A percentile compares a stretch with the other conserved stretches of the same genome.
phyloP scores from a whole-genome alignment of 345 rosid species.

The Erucastrum elatum region DNA sequence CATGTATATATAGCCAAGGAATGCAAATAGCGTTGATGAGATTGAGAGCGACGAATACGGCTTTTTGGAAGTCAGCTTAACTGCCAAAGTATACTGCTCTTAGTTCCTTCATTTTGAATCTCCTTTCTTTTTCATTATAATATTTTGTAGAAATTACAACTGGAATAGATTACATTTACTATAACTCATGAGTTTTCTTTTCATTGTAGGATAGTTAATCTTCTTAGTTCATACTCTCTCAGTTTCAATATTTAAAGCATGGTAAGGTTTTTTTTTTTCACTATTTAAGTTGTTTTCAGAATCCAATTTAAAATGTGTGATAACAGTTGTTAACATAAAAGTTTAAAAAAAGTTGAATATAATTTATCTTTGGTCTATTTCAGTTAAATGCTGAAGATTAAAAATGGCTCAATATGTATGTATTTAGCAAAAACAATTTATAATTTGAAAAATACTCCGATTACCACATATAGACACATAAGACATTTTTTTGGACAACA shows the following conservation, averaged over 20 bases:
- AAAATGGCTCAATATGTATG: too few species aligned
- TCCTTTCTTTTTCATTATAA: not conserved
- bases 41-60: conserved; percentile 26
- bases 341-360: too few species aligned
- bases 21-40: conserved; percentile 1
- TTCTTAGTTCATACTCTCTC: not conserved
- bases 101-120: conserved; percentile 5
- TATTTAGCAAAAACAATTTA: too few species aligned
- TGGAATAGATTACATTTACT: not conserved
- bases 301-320: too few species aligned
- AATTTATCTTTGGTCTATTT: too few species aligned
- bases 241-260: too few species aligned
- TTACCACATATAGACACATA: not conserved
- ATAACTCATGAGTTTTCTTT: not conserved
- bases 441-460: too few species aligned
- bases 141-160: not conserved
- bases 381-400: too few species aligned
- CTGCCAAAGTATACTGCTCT: not conserved
- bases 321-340: too few species aligned
- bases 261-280: too few species aligned
- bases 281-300: too few species aligned
- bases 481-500: too few species aligned
- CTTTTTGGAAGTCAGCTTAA: conserved; percentile 19
- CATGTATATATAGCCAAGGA: conserved; percentile 8
- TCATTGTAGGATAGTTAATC: not conserved